phyloP scores from a whole-genome alignment of 768 basidiomycete species.

The Pulveroboletus ravenelii region DNA sequence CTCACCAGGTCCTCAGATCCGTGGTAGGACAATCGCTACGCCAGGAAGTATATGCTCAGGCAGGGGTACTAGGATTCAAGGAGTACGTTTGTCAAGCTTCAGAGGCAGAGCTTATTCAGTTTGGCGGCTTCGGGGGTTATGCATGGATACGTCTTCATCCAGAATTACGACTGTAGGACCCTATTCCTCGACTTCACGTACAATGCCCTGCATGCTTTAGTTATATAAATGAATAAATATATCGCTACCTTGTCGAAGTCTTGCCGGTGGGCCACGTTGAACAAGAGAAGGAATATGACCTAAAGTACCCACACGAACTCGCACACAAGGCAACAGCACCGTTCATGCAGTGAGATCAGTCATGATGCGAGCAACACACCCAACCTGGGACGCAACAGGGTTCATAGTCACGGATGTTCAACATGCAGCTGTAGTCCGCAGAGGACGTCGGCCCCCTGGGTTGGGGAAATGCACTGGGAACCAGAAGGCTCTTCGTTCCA shows the following conservation, averaged over 20 bases:
- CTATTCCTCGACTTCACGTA: constrained; percentile 3
- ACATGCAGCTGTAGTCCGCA: not conserved
- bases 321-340: not conserved
- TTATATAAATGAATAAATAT: constrained; percentile 14
- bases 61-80: constrained; percentile 38
- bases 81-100: constrained; percentile 39
- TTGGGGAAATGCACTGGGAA: not conserved
- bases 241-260: not conserved
- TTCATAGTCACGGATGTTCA: not conserved
- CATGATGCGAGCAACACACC: not conserved
- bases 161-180: constrained; percentile 14
- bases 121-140: constrained; percentile 35
- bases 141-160: constrained; percentile 36
- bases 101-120: constrained; percentile 35
- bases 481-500: not conserved
- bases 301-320: constrained; percentile 3
- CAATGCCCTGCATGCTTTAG: constrained; percentile 9
- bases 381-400: not conserved
- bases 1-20: constrained; percentile 34
- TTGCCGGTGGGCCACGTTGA: not conserved
- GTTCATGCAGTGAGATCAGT: not conserved
- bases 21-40: constrained; percentile 33
- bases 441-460: not conserved
- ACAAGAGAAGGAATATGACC: constrained; percentile 1
- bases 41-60: constrained; percentile 33